Conservation (phyloP, 495 filamentous ascomycete genomes). For the Podospora appendiculata region DNA sequence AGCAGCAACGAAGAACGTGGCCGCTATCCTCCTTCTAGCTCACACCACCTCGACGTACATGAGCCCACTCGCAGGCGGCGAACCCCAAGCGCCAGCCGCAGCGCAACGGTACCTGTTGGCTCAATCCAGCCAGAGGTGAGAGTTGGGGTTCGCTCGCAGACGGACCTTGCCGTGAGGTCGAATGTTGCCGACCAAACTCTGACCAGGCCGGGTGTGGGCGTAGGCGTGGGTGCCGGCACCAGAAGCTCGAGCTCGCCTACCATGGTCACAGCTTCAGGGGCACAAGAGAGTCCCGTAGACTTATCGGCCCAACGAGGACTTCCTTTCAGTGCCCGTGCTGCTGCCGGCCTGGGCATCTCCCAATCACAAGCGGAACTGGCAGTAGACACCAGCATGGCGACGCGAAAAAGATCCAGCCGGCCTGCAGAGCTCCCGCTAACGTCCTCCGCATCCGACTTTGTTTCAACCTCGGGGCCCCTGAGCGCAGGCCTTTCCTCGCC, state of each 20-base stretch:
- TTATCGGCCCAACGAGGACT: slow-evolving; percentile 7
- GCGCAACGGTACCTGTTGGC: slow-evolving; percentile 33
- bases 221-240: slow-evolving; percentile 43
- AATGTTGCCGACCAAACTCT: slow-evolving; percentile 22
- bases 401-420: background rate
- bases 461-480: slow-evolving; percentile 6
- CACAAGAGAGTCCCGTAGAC: background rate
- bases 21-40: slow-evolving; percentile 37
- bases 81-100: slow-evolving; percentile 34
- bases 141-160: slow-evolving; percentile 42
- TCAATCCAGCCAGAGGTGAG: slow-evolving; percentile 30
- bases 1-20: slow-evolving; percentile 28
- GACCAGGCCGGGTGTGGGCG: slow-evolving; percentile 32
- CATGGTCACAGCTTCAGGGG: slow-evolving; percentile 4
- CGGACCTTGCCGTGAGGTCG: slow-evolving; percentile 48
- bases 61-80: slow-evolving; percentile 33
- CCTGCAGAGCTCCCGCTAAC: slow-evolving; percentile 9
- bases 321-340: slow-evolving; percentile 18
- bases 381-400: background rate
- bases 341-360: slow-evolving; percentile 9
- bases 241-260: slow-evolving; percentile 30
- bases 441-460: slow-evolving; percentile 6
- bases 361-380: slow-evolving; percentile 1
- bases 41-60: slow-evolving; percentile 36
- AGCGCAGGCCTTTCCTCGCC: slow-evolving; percentile 12